These are phyloP conservation scores for Cladosporium velox DNA, from an alignment of 2,329 filamentous ascomycete genomes.

Conservation along the genomic window DNA sequence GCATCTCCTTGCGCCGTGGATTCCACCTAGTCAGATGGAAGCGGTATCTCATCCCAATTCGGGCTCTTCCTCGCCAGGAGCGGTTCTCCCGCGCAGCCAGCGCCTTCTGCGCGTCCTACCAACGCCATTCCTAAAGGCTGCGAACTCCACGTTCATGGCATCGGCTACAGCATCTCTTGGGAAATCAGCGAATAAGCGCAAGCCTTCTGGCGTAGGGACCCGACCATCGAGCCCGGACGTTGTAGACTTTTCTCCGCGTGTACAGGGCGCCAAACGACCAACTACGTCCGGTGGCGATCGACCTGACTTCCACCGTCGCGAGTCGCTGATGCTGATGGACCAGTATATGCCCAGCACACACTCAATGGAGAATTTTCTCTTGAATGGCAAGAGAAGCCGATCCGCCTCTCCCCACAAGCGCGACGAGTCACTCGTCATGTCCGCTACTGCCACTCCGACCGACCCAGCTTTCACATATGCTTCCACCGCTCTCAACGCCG, in stretches of 20 bases:
- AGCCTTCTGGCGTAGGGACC: conserved; percentile 19
- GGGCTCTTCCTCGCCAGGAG: conserved; percentile 66
- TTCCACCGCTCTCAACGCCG: conserved; percentile 44
- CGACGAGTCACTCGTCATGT: conserved; percentile 31
- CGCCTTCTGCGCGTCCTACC: conserved; percentile 87
- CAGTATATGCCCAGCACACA: conserved; percentile 46
- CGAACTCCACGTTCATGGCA: conserved; percentile 95
- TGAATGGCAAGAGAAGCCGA: conserved; percentile 29
- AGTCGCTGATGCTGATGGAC: conserved; percentile 54
- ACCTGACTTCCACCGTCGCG: conserved; percentile 41
- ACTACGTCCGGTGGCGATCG: conserved; percentile 29
- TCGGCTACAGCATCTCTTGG: conserved; percentile 52
- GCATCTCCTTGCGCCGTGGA: conserved; percentile 93
- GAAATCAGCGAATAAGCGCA: conserved; percentile 36
- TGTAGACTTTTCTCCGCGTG: conserved; percentile 22
- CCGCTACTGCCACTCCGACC: conserved; percentile 37
- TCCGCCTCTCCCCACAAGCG: conserved; percentile 23
- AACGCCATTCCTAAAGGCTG: conserved; percentile 86
- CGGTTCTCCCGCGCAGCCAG: conserved; percentile 87
- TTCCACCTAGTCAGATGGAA: conserved; percentile 90
- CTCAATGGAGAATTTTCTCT: conserved; percentile 34
- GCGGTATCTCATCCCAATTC: conserved; percentile 56
- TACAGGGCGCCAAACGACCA: conserved; percentile 18
- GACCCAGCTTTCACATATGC: conserved; percentile 48
- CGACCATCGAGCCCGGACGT: conserved; percentile 23